A percentile compares a stretch with the other conserved stretches of the same genome.
Evolutionary conservation across 192 early-diverging fungal species (phyloP).

Genomic region (Pilobolus umbonatus): DNA sequence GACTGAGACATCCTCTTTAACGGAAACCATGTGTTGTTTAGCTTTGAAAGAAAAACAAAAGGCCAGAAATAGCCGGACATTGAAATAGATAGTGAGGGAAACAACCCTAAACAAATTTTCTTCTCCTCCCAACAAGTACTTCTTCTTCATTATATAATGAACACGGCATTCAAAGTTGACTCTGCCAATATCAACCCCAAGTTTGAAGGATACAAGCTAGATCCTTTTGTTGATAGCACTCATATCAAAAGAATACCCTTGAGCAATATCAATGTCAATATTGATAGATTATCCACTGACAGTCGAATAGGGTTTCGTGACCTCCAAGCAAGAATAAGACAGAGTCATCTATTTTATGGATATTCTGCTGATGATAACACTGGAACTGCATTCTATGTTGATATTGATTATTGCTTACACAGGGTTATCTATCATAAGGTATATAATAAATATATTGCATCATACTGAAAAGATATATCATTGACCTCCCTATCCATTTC

Average conservation of each 20-base stretch:
- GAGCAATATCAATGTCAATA: conserved; percentile 26
- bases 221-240: conserved; percentile 44
- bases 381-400: conserved; percentile 34
- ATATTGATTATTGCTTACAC: conserved; percentile 31
- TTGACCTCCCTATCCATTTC: neutral
- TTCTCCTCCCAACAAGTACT: too few relatives aligned
- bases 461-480: neutral
- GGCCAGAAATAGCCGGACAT: neutral
- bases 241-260: conserved; percentile 18
- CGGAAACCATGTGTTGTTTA: neutral
- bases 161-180: neutral
- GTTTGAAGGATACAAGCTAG: conserved; percentile 74
- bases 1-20: neutral
- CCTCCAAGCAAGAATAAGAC: conserved; percentile 55
- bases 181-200: conserved; percentile 8
- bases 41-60: neutral
- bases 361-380: conserved; percentile 10
- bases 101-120: neutral
- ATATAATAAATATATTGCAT: neutral
- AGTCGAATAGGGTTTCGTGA: conserved; percentile 60
- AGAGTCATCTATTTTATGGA: conserved; percentile 61
- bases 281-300: conserved; percentile 39
- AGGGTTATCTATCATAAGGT: conserved; percentile 37
- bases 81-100: neutral
- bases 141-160: neutral